Conservation (phyloP, 2,329 filamentous ascomycete species). For the Fusarium sp. region DNA sequence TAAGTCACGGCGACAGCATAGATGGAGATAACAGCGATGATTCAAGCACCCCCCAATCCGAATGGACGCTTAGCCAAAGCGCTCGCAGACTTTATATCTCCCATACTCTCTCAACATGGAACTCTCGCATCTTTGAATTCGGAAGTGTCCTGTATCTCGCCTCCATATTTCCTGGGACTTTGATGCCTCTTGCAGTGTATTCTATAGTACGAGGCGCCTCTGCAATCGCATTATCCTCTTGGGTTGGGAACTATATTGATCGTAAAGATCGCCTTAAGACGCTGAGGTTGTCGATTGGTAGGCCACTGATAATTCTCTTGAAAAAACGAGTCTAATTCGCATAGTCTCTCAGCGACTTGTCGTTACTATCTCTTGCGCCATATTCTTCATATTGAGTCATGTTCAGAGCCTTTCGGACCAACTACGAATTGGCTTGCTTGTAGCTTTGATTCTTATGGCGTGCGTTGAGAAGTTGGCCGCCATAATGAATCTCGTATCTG, state of each 20-base stretch:
- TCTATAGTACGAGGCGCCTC: constrained; percentile 71
- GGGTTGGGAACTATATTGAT: constrained; percentile 72
- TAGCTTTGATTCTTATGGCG: constrained; percentile 64
- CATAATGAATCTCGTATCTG: constrained; percentile 74
- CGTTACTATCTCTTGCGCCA: constrained; percentile 62
- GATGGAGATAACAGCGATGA: neutral
- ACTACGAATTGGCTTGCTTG: constrained; percentile 50
- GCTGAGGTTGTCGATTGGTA: constrained; percentile 64
- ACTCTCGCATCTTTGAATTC: constrained; percentile 74
- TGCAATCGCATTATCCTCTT: constrained; percentile 70
- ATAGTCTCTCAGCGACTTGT: constrained; percentile 56
- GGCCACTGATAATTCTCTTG: neutral
- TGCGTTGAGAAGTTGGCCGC: constrained; percentile 77
- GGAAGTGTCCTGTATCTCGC: constrained; percentile 71
- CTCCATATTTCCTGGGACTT: constrained; percentile 67
- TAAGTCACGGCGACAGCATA: neutral
- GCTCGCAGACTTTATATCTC: constrained; percentile 65
- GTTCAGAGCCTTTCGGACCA: constrained; percentile 5
- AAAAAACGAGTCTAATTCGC: constrained; percentile 8
- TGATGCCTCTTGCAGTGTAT: constrained; percentile 78
- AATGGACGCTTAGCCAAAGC: constrained; percentile 39
- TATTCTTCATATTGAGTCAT: constrained; percentile 55
- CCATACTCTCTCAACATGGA: constrained; percentile 74
- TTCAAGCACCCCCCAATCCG: neutral
- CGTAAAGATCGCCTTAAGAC: constrained; percentile 62